These are phyloP conservation scores for Plasmodium yoelii DNA, from an alignment of 169 alveolate species.

Conservation along the genomic window DNA sequence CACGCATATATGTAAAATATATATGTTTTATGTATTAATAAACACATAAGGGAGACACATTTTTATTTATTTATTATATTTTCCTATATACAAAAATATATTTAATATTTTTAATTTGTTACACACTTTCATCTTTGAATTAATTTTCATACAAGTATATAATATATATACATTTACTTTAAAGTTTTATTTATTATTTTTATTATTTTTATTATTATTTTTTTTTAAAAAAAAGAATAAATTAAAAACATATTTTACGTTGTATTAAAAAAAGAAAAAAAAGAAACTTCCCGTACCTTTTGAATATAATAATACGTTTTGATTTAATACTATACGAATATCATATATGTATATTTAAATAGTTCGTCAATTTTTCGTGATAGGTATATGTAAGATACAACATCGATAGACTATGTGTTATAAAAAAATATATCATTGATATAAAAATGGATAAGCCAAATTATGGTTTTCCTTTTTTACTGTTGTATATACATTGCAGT, in stretches of 20 bases:
- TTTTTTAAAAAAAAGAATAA: slow-evolving; percentile 30
- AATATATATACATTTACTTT: slow-evolving; percentile 18
- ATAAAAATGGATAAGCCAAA: too few relatives aligned
- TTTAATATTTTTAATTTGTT: slow-evolving; percentile 69
- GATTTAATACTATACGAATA: not conserved
- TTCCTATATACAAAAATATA: slow-evolving; percentile 12
- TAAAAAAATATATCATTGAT: too few relatives aligned
- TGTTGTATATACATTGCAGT: too few relatives aligned
- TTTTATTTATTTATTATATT: slow-evolving; percentile 8
- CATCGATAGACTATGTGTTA: too few relatives aligned
- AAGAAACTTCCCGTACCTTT: slow-evolving; percentile 15
- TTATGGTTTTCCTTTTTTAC: too few relatives aligned
- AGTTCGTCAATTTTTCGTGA: too few relatives aligned
- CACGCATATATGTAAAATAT: slow-evolving; percentile 24
- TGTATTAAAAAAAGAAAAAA: slow-evolving; percentile 18
- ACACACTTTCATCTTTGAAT: slow-evolving; percentile 45
- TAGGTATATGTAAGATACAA: too few relatives aligned
- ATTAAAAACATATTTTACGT: not conserved
- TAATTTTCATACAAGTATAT: slow-evolving; percentile 44
- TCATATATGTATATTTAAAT: not conserved
- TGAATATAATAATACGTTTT: not conserved
- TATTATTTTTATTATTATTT: not conserved
- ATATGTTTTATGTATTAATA: not conserved
- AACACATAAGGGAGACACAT: slow-evolving; percentile 9
- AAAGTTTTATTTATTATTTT: slow-evolving; percentile 15